phyloP scores from a whole-genome alignment of 176 grass and related monocot genomes.

The Carex scoparia region DNA sequence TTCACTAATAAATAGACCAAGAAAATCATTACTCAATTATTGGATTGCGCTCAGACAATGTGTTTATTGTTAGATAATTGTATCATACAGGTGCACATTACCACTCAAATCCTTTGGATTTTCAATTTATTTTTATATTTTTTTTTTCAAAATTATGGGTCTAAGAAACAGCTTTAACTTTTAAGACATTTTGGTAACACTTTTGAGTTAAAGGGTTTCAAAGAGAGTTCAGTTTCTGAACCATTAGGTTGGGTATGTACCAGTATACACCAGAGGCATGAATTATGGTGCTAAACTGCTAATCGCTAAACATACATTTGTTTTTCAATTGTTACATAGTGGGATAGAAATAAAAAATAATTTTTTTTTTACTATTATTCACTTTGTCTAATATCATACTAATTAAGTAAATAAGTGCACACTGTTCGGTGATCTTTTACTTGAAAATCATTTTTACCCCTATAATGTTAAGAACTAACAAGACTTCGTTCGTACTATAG shows the following conservation, averaged over 20 bases:
- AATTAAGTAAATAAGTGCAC: neutral
- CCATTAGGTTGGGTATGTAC: neutral
- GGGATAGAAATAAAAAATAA: neutral
- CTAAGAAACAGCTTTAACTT: neutral
- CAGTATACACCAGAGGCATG: neutral
- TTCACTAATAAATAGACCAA: too few relatives aligned
- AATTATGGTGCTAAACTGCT: neutral
- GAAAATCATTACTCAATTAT: neutral
- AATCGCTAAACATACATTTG: too few relatives aligned
- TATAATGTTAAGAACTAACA: neutral
- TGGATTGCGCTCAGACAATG: neutral
- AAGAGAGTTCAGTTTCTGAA: neutral
- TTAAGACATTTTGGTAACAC: neutral
- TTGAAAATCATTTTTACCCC: neutral
- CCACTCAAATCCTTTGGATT: neutral
- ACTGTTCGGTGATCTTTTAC: neutral
- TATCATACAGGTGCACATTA: neutral
- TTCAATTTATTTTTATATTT: neutral
- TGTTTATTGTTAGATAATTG: neutral
- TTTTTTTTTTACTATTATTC: neutral
- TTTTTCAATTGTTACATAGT: too few relatives aligned
- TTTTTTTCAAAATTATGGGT: neutral
- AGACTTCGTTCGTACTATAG: conserved; percentile 12
- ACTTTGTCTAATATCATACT: neutral
- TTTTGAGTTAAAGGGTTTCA: neutral